phyloP scores from a whole-genome alignment of 2,329 filamentous ascomycete genomes.

The Diplodia scrobiculata region DNA sequence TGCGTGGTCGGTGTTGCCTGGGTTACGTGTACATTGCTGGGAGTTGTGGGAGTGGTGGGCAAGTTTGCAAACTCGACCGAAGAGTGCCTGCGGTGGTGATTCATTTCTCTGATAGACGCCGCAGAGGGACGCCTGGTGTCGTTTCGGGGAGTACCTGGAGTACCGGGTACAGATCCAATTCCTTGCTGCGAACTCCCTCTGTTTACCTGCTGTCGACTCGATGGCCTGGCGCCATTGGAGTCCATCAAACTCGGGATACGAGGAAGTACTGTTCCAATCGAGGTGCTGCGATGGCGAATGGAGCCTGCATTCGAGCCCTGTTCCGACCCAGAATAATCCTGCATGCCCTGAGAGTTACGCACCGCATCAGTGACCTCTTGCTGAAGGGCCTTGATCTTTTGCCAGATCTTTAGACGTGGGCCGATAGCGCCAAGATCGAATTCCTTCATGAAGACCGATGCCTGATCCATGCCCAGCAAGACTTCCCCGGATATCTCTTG shows the following conservation, averaged over 20 bases:
- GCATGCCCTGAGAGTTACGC: conserved; percentile 10
- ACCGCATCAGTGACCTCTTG: conserved; percentile 66
- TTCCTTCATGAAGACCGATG: conserved; percentile 91
- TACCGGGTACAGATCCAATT: conserved; percentile 4
- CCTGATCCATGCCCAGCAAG: conserved; percentile 90
- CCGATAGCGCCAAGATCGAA: conserved; percentile 93
- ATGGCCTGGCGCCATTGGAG: conserved; percentile 37
- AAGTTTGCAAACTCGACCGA: conserved; percentile 70
- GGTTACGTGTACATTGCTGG: conserved; percentile 34
- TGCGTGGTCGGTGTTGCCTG: conserved; percentile 45
- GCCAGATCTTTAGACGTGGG: conserved; percentile 87
- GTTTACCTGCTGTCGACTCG: conserved; percentile 38
- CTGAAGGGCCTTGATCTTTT: conserved; percentile 89
- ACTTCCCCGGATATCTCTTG: conserved; percentile 97
- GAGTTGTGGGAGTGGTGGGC: conserved; percentile 35
- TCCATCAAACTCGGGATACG: conserved; percentile 45
- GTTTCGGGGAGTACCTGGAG: conserved; percentile 40
- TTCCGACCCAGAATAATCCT: conserved; percentile 43
- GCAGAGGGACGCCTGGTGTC: conserved; percentile 66
- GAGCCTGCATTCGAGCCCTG: conserved; percentile 39
- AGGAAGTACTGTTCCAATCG: conserved; percentile 45
- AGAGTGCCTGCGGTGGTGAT: conserved; percentile 84
- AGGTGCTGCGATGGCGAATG: conserved; percentile 38
- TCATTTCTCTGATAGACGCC: conserved; percentile 76
- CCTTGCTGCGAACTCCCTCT: conserved; percentile 40